Conservation (phyloP, 1,284 basidiomycete species). For the Cutaneotrichosporon sp. region DNA sequence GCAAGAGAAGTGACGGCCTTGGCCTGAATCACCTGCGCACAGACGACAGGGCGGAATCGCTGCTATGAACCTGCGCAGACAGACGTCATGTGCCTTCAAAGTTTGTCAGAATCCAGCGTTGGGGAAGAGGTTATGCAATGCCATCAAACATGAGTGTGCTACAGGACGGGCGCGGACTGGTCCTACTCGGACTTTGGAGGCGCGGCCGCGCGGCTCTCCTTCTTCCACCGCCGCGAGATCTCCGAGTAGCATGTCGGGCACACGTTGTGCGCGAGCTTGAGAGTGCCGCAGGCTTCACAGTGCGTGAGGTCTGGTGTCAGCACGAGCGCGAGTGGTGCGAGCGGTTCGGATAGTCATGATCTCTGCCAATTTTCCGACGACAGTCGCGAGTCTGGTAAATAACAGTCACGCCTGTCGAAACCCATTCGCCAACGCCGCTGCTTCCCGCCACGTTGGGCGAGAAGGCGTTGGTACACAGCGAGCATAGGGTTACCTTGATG, state of each 20-base stretch:
- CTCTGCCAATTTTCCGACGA: not conserved
- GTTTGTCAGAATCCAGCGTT: no score
- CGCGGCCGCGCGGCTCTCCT: slow-evolving; percentile 17
- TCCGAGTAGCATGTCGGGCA: slow-evolving; percentile 79
- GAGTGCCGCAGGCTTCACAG: slow-evolving; percentile 82
- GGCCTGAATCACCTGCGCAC: no score
- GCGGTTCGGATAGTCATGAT: not conserved
- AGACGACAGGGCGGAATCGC: no score
- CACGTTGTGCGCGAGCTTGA: slow-evolving; percentile 84
- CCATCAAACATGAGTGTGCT: not conserved
- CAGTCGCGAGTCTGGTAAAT: no score
- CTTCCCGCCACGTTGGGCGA: no score
- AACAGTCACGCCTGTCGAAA: no score
- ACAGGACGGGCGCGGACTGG: not conserved
- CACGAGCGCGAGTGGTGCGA: slow-evolving; percentile 5
- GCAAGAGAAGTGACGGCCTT: no score
- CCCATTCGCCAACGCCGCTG: no score
- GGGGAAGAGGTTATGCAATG: slow-evolving; percentile 3
- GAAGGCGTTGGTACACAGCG: no score
- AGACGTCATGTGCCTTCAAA: no score
- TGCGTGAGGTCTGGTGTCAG: slow-evolving; percentile 69
- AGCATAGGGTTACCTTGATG: no score
- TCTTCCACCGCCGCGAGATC: slow-evolving; percentile 56
- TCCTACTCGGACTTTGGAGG: not conserved
- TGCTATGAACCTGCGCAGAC: no score